These are phyloP conservation scores for Anthracocystis setariae DNA, from an alignment of 1,284 basidiomycete genomes.

Conservation along the genomic window DNA sequence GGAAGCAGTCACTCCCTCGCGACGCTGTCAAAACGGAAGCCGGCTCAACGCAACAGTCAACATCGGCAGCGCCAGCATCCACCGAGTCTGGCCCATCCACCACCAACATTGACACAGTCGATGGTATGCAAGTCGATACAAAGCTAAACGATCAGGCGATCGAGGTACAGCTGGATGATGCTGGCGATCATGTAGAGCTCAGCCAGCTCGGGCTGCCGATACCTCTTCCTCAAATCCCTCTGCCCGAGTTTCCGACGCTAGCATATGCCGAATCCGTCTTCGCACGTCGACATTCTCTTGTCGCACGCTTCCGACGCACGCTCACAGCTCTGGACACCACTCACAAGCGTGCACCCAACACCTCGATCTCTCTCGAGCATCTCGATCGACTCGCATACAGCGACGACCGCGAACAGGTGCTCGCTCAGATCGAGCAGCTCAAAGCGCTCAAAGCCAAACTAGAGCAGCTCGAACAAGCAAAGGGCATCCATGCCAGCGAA, in stretches of 20 bases:
- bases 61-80: background rate
- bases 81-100: conserved; percentile 2
- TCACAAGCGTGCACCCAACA: conserved; percentile 45
- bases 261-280: conserved; percentile 47
- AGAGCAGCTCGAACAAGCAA: conserved; percentile 43
- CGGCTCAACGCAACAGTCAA: background rate
- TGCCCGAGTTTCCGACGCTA: conserved; percentile 43
- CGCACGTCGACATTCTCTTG: conserved; percentile 32
- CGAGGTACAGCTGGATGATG: background rate
- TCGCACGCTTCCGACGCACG: conserved; percentile 37
- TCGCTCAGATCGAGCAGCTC: conserved; percentile 50
- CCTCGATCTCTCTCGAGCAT: conserved; percentile 45
- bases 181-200: conserved; percentile 6
- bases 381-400: conserved; percentile 58
- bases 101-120: conserved; percentile 1
- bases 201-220: conserved; percentile 36
- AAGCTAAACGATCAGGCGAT: background rate
- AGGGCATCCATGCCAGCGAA: conserved; percentile 10
- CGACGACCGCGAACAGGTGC: conserved; percentile 49
- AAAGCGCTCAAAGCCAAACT: conserved; percentile 50
- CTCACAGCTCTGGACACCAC: conserved; percentile 37
- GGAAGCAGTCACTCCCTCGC: background rate
- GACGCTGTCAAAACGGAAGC: background rate
- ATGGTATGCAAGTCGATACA: conserved; percentile 2
- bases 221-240: conserved; percentile 23